A percentile compares a stretch with the other conserved stretches of the same genome.
Conservation (phyloP, 176 grass and related monocot species). For the Echinochloa phyllopogon region DNA sequence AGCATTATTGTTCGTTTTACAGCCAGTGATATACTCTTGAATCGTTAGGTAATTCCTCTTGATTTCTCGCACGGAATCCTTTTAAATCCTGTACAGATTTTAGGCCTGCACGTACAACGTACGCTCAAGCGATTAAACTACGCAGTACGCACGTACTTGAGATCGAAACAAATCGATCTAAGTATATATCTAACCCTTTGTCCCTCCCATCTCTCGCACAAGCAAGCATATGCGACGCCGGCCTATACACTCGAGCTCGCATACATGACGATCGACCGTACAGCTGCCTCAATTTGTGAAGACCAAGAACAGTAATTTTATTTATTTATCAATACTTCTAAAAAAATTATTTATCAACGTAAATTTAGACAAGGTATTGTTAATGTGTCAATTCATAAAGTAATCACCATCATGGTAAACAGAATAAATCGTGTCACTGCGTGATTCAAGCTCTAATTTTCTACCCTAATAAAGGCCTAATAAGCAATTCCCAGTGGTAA, state of each 20-base stretch:
- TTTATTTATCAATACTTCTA: background rate
- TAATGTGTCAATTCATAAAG: background rate
- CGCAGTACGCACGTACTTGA: conserved; percentile 9
- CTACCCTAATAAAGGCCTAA: background rate
- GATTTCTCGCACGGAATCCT: background rate
- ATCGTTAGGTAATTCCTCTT: background rate
- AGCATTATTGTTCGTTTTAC: background rate
- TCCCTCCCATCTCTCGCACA: background rate
- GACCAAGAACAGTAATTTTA: background rate
- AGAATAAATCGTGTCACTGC: background rate
- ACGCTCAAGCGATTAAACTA: conserved; percentile 6
- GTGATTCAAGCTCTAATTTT: background rate
- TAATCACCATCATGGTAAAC: background rate
- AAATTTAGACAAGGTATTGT: background rate
- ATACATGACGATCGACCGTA: background rate
- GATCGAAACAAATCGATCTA: background rate
- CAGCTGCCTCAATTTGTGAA: background rate
- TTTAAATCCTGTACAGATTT: conserved; percentile 33
- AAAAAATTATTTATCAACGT: background rate
- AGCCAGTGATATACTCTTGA: background rate
- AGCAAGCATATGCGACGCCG: background rate
- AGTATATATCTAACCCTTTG: background rate
- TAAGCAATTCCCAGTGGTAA: background rate
- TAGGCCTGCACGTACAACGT: conserved; percentile 27
- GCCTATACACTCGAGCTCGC: background rate